Evolutionary conservation across 78 protist species (phyloP), one percentile per base, ranked within the genome.

Genomic region (Dictyostelium capitatum): DNA sequence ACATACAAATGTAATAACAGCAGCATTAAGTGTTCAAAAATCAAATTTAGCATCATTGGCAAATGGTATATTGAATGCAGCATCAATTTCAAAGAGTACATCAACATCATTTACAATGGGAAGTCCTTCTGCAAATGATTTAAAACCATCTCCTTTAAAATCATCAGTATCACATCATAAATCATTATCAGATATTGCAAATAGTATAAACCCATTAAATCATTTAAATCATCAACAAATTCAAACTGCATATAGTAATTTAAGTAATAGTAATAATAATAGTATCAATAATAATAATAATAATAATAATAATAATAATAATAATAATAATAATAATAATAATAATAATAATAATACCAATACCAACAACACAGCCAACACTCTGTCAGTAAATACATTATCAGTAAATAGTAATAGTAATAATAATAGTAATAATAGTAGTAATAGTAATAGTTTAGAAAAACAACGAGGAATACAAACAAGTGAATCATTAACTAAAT

Each of bases 31-130:
- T 48, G 79, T 48, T 19, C 79, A 73, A 23, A 73, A 50, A 37
- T 28, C 51, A 30, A 83, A 83, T 72, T 78, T 83, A 23, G 50
- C 91, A 51, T 69, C 91, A 14, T 30, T 50, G 1, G 53, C 70
- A 14, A 83, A 74, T 48, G 51, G 43, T 43, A 46, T 43, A 37
- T 23, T 62, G 5, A 62, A 74, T 7, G 79, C 84, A 19, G 79
- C 64, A 37, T 64, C 80, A 28, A 87, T 87, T 51, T 25, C 64
- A 59, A 87, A 78, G 51, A 64, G 80, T 51, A 62, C 83, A 47
- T 87, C 93, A 15, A 37, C 93, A 19, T 87, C 93, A 48, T 87
- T 87, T 65, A 87, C 93, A 6, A 48, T 78, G 78, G 93, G 93
- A 9, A 54, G 72, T 9, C 83, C 83, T 20, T 54, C 83, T 15